Base-by-base conservation (phyloP, 495 filamentous ascomycete genomes). In the Aspergillus egyptiacus region DNA sequence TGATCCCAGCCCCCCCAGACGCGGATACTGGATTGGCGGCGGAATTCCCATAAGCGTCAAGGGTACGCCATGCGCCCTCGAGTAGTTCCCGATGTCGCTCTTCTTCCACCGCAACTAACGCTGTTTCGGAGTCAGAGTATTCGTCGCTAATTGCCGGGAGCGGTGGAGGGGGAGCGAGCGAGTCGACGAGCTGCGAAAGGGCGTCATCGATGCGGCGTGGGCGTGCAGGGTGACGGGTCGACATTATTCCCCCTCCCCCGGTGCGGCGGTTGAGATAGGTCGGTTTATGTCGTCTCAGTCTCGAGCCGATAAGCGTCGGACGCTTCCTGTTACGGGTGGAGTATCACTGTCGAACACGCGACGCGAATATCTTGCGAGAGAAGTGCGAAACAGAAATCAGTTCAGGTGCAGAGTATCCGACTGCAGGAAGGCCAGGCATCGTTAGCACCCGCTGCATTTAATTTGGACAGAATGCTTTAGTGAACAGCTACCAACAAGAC, bases 151-250 rank as follows among this genome's bases (percentile, higher is more conserved):
- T 30, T 32, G 61, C 59, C 34, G 66, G 53, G 31, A 63, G 48
- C 8, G 67, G 56, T 46, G 73, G 52, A 35, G 63, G 57, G 24
- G 73, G 74, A 25, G 74, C 59, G 19, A 79, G 59, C 20, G 68
- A 69, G 42, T 79, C 73, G 56, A 81, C 67, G 18, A 81, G 74
- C 51, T 75, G 71, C 38, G 73, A 73, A 54, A 81, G 64, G 46
- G 76, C 77, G 54, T 78, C 76, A 28, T 79, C 73, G 53, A 80
- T 67, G 58, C 77, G 77, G 51, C 67, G 68, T 36, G 65, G 62
- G 35, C 69, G 70, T 46, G 62, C 49, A 35, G 62, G 51, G 6
- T 66, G 61, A 23, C 67, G 66, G 23, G 60, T 53, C 13, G 69
- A 68, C 71, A 74, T 74, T 36, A 39, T 63, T 49, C 25, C 48